Evolutionary conservation across 306 rosid species (phyloP), one percentile per base, ranked within the genome.

Genomic region (Ochetophila trinervis): DNA sequence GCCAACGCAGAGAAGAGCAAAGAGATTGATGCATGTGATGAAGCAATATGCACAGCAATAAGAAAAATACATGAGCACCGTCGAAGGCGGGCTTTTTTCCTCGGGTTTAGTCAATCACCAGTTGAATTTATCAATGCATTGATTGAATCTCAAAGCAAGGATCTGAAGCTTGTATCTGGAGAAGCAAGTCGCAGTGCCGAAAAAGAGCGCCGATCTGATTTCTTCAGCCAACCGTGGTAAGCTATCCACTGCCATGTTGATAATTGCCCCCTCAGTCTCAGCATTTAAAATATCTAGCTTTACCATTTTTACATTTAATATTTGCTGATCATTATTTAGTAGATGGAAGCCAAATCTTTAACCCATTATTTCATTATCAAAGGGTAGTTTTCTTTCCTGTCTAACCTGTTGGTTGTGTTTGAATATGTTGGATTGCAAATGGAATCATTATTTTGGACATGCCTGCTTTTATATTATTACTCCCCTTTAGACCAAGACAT

Each of bases 81-180:
- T 0, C 77, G 87, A 57, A 88, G 99, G 70, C 87, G 97, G 42
- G 90, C 99, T 6, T 94, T 94, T 70, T 94, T 94, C 82, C 92
- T 94, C 55, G 99, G 99, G 52, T 94, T 94, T 74, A 94, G 99
- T 69, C 99, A 94, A 70, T 94, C 99, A 10, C 99, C 97, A 3
- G 97, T 90, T 52, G 99, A 94, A 74, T 94, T 94, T 72, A 86
- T 90, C 71, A 75, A 88, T 77, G 90, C 99, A 9, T 61, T 94
- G 78, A 88, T 90, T 66, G 99, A 94, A 55, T 94, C 99, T 63
- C 99, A 94, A 79, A 84, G 94, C 84, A 88, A 72, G 87, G 99
- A 94, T 80, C 80, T 94, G 65, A 94, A 94, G 77, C 67, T 86
- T 55, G 89, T 83, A 6, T 86, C 97, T 11, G 99, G 99, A 72